A percentile compares a stretch with the other conserved stretches of the same genome.
Evolutionary conservation across 345 rosid species (phyloP).

Genomic region (Arabidopsis thaliana): TAIR10.1 NC_003070.9:20024501-20025000

Average conservation of each 20-base stretch:
- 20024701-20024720: neutral
- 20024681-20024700: neutral
- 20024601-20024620: neutral
- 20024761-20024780: too few relatives aligned
- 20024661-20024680: neutral
- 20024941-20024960: too few relatives aligned
- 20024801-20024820: neutral
- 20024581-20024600: neutral
- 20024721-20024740: too few relatives aligned
- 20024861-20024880: too few relatives aligned
- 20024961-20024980: too few relatives aligned
- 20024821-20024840: neutral
- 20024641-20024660: neutral
- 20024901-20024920: too few relatives aligned
- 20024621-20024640: neutral
- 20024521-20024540: neutral
- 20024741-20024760: neutral
- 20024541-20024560: neutral
- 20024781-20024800: neutral
- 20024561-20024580: neutral
- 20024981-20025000: too few relatives aligned
- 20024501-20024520: neutral
- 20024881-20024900: too few relatives aligned
- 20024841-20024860: neutral
- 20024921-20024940: too few relatives aligned